Evolutionary conservation across 306 rosid species (phyloP).

Genomic region (Corylus avellana): DNA sequence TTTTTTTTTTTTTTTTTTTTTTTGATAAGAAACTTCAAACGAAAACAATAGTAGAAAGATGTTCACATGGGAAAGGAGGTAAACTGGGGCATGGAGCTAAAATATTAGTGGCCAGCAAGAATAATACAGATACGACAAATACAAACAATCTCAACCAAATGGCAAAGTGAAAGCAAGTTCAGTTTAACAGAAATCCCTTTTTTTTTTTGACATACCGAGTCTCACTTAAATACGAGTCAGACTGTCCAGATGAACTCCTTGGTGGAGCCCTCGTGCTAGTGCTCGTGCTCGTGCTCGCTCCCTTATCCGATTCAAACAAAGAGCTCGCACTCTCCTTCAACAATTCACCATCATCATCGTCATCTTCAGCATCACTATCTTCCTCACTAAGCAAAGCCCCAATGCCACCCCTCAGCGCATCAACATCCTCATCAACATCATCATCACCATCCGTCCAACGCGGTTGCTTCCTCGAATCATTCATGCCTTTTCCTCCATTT

Average conservation of each 20-base stretch:
- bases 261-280: conserved; percentile 19
- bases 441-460: not conserved
- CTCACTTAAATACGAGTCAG: conserved; percentile 78
- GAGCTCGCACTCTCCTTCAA: conserved; percentile 42
- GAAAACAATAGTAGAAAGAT: not conserved
- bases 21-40: too few species aligned
- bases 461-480: conserved; percentile 1
- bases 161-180: conserved; percentile 1
- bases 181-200: not conserved
- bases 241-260: conserved; percentile 39
- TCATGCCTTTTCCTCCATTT: not conserved
- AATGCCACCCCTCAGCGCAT: conserved; percentile 33
- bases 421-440: conserved; percentile 13
- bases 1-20: not conserved
- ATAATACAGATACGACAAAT: not conserved
- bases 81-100: conserved; percentile 13
- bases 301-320: conserved; percentile 44
- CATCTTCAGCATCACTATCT: conserved; percentile 45
- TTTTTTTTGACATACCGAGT: conserved; percentile 47
- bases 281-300: conserved; percentile 16
- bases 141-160: not conserved
- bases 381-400: conserved; percentile 51
- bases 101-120: conserved; percentile 1
- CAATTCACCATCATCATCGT: conserved; percentile 28
- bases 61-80: conserved; percentile 1